phyloP scores from a whole-genome alignment of 1,284 basidiomycete species.

The Paramarasmius palmivorus region DNA sequence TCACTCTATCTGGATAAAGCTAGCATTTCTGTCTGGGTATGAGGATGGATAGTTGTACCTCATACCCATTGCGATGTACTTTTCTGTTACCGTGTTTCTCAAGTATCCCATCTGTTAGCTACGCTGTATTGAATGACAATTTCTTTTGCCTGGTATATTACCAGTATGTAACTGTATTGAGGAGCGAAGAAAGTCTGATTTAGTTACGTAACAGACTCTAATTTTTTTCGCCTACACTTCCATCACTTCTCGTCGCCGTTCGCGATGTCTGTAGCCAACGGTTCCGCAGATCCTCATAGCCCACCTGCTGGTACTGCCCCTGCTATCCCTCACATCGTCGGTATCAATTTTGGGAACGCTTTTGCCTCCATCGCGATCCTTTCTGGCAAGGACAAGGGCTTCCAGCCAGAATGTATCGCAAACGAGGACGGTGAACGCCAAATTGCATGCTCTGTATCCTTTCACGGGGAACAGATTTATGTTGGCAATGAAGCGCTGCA shows the following conservation, averaged over 20 bases:
- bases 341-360: constrained; percentile 97
- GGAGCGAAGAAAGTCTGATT: too few relatives aligned
- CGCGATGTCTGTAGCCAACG: constrained; percentile 4
- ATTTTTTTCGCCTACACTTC: not conserved
- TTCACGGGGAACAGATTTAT: constrained; percentile 86
- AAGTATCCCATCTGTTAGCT: too few relatives aligned
- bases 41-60: too few relatives aligned
- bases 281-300: not conserved
- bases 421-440: constrained; percentile 99
- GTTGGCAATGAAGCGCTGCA: constrained; percentile 95
- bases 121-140: too few relatives aligned
- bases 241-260: not conserved
- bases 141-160: too few relatives aligned
- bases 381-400: constrained; percentile 70
- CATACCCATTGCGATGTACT: too few relatives aligned
- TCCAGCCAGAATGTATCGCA: constrained; percentile 84
- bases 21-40: too few relatives aligned
- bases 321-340: constrained; percentile 66
- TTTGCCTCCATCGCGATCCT: constrained; percentile 95
- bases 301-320: not conserved
- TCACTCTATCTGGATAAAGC: too few relatives aligned
- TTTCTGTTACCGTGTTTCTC: too few relatives aligned
- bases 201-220: constrained; percentile 10
- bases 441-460: constrained; percentile 93
- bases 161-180: too few relatives aligned